Percentiles rank a stretch among this genome's conserved stretches.
These are phyloP conservation scores for Diplosphaera chodatii DNA, from an alignment of 139 green algal species.

Conservation along the genomic window DNA sequence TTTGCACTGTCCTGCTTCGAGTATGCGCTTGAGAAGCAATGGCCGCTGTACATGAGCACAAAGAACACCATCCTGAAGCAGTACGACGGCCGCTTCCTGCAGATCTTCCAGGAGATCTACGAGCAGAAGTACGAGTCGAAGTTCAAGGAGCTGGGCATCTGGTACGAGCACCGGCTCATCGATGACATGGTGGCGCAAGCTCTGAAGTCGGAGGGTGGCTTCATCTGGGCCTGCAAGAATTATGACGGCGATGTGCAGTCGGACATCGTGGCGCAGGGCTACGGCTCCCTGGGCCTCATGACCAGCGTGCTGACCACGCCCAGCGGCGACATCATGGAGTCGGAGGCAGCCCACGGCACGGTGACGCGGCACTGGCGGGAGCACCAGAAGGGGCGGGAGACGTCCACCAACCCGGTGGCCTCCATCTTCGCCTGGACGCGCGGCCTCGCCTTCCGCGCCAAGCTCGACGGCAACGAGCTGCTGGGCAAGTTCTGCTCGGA, in stretches of 20 bases:
- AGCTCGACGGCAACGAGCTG: slow-evolving; percentile 91
- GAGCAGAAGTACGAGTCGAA: slow-evolving; percentile 74
- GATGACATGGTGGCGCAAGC: slow-evolving; percentile 96
- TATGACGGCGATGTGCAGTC: slow-evolving; percentile 85
- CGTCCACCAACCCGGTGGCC: slow-evolving; percentile 91
- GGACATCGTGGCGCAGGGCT: slow-evolving; percentile 89
- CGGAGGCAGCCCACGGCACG: slow-evolving; percentile 91
- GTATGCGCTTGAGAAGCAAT: slow-evolving; percentile 74
- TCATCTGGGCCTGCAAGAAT: slow-evolving; percentile 98
- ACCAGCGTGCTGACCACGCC: slow-evolving; percentile 90
- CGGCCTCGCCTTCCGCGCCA: slow-evolving; percentile 81
- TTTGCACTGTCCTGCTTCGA: slow-evolving; percentile 91
- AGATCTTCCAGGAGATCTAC: slow-evolving; percentile 87
- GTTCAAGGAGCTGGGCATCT: slow-evolving; percentile 82
- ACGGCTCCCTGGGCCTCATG: slow-evolving; percentile 93
- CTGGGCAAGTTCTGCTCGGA: slow-evolving; percentile 70
- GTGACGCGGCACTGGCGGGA: slow-evolving; percentile 94
- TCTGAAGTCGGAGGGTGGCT: slow-evolving; percentile 89
- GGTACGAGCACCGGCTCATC: slow-evolving; percentile 96
- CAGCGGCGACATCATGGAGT: slow-evolving; percentile 90
- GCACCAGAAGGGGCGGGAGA: slow-evolving; percentile 92
- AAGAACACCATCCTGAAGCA: slow-evolving; percentile 99
- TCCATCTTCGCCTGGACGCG: slow-evolving; percentile 96
- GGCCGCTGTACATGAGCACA: slow-evolving; percentile 90
- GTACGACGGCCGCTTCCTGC: slow-evolving; percentile 77